Evolutionary conservation across 2,329 filamentous ascomycete genomes (phyloP), one percentile per base, ranked within the genome.

Genomic region (Penicillium griseofulvum): DNA sequence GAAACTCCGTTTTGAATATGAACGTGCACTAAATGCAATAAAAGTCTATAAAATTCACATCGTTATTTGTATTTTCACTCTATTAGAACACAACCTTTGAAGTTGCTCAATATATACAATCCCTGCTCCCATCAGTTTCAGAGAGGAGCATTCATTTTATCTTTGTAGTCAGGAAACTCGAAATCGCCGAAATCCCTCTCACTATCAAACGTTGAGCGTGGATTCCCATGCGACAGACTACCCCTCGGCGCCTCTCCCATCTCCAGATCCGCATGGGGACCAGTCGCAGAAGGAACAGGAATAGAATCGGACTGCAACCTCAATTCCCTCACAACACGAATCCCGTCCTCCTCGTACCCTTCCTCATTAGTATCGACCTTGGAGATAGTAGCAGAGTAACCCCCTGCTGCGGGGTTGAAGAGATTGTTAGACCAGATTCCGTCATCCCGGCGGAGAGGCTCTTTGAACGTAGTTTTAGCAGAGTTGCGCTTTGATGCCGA

Each of bases 251-350:
- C 39, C 26, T 36, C 17, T 10, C 54, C 46, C 42, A 49, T 43
- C 45, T 63, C 58, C 37, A 58, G 29, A 42, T 58, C 54, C 7
- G 19, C 4, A 14, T 47, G 50, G 11, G 9, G 24, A 11, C 28
- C 37, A 6, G 9, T 16, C 19, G 43, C 31, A 22, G 37, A 36
- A n/a, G 31, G 5, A 7, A 12, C 43, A 26, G 16, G 16, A 28
- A 51, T 17, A 1, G 48, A 48, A 49, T 65, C 60, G 16, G 60
- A 63, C 47, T 65, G 62, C 62, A 67, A 62, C 10, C 63, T 54
- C 44, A 71, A 39, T 46, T 70, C 67, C 11, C 63, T 57, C 2
- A 67, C 62, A 10, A 71, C 66, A 14, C 69, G 64, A 17, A 72
- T 70, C 1, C 68, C 64, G 6, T 64, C 54, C 10, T 56, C 47